A percentile compares a stretch with the other conserved stretches of the same genome.
Evolutionary conservation across 2,329 filamentous ascomycete species (phyloP).

Genomic region (Verticillium longisporum): DNA sequence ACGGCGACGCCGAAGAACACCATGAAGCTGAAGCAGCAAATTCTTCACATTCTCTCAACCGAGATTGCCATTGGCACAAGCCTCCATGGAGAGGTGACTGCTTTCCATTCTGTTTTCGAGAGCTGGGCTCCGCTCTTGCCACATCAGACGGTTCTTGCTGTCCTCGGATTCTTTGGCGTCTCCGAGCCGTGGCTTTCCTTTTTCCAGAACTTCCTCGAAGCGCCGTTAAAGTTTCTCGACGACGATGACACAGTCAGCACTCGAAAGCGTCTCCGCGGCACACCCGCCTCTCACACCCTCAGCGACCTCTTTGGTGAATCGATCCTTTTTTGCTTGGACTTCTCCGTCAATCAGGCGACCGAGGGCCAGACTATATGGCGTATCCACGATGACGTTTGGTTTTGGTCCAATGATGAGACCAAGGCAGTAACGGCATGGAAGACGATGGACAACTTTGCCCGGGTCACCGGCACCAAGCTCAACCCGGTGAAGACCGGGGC

Average conservation of each 20-base stretch:
- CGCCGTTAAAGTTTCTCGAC: slow-evolving; percentile 50
- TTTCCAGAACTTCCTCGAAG: slow-evolving; percentile 51
- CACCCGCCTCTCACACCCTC: slow-evolving; percentile 52
- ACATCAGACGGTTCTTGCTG: slow-evolving; percentile 50
- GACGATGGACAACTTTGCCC: slow-evolving; percentile 46
- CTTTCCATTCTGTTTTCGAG: slow-evolving; percentile 39
- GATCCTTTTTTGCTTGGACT: slow-evolving; percentile 59
- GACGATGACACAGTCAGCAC: slow-evolving; percentile 38
- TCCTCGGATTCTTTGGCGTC: slow-evolving; percentile 54
- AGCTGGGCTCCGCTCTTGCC: slow-evolving; percentile 36
- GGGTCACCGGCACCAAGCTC: slow-evolving; percentile 48
- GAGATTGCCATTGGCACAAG: slow-evolving; percentile 38
- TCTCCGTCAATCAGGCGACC: slow-evolving; percentile 53
- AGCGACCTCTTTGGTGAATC: slow-evolving; percentile 54
- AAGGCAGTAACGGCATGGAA: slow-evolving; percentile 52
- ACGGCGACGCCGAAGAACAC: slow-evolving; percentile 20
- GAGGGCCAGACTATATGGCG: slow-evolving; percentile 50
- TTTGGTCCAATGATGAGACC: slow-evolving; percentile 50
- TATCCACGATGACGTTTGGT: slow-evolving; percentile 58
- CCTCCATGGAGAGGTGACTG: slow-evolving; percentile 36
- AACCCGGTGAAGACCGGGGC: slow-evolving; percentile 45
- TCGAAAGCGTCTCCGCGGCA: slow-evolving; percentile 45
- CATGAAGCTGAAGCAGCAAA: slow-evolving; percentile 36
- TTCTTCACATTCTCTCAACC: slow-evolving; percentile 40
- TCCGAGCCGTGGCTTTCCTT: slow-evolving; percentile 49